phyloP scores from a whole-genome alignment of 2,329 filamentous ascomycete species.

The Simplicillium sp. region DNA sequence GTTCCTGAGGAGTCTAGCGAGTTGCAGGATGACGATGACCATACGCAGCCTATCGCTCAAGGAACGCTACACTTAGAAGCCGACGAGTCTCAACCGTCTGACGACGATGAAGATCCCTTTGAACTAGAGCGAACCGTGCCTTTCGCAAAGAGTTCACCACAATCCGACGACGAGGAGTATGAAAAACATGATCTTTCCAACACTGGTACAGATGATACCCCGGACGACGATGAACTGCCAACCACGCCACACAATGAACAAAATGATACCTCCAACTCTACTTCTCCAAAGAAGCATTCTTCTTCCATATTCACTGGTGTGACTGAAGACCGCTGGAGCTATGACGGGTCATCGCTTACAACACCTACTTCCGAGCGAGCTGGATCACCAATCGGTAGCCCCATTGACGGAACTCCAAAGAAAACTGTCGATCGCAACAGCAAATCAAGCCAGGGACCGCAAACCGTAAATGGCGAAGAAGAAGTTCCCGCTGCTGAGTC shows the following conservation, averaged over 20 bases:
- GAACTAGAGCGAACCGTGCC: constrained; percentile 7
- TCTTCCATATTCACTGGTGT: constrained; percentile 28
- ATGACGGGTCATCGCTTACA: constrained; percentile 25
- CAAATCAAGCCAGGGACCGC: no score
- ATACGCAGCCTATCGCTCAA: no score
- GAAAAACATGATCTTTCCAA: background rate
- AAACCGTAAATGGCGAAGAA: no score
- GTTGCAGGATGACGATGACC: no score
- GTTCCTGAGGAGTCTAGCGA: no score
- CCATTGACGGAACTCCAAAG: constrained; percentile 22
- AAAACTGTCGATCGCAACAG: constrained; percentile 11
- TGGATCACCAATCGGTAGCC: constrained; percentile 20
- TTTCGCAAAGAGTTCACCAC: constrained; percentile 3
- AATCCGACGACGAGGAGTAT: background rate
- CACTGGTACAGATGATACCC: constrained; percentile 3
- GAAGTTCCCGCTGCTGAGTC: constrained; percentile 1
- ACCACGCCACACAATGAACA: constrained; percentile 12
- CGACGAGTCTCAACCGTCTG: background rate
- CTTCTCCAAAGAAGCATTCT: constrained; percentile 21
- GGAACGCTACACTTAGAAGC: no score
- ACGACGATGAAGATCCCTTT: constrained; percentile 3
- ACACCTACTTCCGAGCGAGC: constrained; percentile 28
- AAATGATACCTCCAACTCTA: constrained; percentile 17
- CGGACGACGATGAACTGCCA: constrained; percentile 5
- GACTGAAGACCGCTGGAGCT: constrained; percentile 26